phyloP scores from a whole-genome alignment of 345 rosid species.

The Firmiana major region DNA sequence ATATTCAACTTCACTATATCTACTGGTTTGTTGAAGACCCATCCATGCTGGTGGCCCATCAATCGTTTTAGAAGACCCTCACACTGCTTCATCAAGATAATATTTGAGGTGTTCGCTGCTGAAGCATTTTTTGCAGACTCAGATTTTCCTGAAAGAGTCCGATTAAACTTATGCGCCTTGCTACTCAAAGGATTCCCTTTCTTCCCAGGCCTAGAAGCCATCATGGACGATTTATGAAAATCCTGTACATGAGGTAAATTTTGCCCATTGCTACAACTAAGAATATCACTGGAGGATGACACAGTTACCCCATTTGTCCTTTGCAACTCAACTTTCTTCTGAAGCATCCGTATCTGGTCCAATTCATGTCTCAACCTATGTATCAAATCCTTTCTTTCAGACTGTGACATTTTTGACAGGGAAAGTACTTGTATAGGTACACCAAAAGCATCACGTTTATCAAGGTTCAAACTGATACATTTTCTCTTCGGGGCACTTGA shows the following conservation, averaged over 20 bases:
- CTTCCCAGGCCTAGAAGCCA: conserved; percentile 40
- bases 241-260: conserved; percentile 32
- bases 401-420: conserved; percentile 49
- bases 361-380: conserved; percentile 58
- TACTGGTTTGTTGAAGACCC: conserved; percentile 86
- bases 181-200: conserved; percentile 35
- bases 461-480: conserved; percentile 49
- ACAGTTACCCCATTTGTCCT: conserved; percentile 37
- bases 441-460: conserved; percentile 46
- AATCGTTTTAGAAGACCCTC: conserved; percentile 58
- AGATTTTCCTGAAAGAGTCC: conserved; percentile 51
- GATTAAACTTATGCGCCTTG: conserved; percentile 39
- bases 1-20: conserved; percentile 71
- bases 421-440: conserved; percentile 67
- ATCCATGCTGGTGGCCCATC: conserved; percentile 70
- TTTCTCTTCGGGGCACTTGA: conserved; percentile 53
- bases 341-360: conserved; percentile 60
- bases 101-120: conserved; percentile 36
- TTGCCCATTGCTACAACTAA: conserved; percentile 56
- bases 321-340: conserved; percentile 58
- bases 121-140: conserved; percentile 42
- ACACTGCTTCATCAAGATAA: conserved; percentile 77
- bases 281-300: conserved; percentile 69
- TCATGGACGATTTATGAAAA: conserved; percentile 32
- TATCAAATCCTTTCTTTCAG: conserved; percentile 65